Conservation (phyloP, 805 yeast genomes). For the Monosporozyma yasuniensis region DNA sequence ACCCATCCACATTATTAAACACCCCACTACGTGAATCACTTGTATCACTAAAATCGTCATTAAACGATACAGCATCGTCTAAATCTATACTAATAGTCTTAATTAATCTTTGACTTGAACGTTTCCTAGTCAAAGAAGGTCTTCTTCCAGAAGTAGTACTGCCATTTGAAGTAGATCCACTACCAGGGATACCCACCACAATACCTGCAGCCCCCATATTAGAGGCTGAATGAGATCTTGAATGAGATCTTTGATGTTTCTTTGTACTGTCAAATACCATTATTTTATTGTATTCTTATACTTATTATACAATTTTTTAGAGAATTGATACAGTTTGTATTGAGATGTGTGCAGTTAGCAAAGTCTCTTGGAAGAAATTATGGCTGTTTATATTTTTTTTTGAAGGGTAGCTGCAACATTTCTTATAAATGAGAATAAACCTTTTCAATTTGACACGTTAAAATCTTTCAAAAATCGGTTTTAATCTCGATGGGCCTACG, state of each 20-base stretch:
- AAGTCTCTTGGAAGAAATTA: background rate
- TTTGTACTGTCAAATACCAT: background rate
- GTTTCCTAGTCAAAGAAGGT: constrained; percentile 19
- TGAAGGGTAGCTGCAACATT: no score
- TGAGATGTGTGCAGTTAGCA: background rate
- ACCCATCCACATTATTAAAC: background rate
- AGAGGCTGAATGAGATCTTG: background rate
- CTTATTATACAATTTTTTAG: background rate
- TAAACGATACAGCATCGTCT: constrained; percentile 5
- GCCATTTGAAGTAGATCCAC: background rate
- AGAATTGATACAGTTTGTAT: background rate
- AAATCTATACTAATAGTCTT: constrained; percentile 24
- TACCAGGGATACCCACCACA: background rate
- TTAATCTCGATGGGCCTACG: background rate
- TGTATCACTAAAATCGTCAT: background rate
- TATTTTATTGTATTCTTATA: background rate
- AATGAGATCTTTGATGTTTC: background rate
- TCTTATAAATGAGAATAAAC: background rate
- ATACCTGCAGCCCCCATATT: background rate
- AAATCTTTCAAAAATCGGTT: background rate
- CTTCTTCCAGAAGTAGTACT: background rate
- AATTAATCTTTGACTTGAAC: constrained; percentile 24
- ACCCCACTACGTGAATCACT: background rate
- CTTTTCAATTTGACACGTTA: background rate
- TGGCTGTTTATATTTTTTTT: background rate